Base-by-base conservation (phyloP, 1,139 yeast genomes). In the Yamadazyma atmosphaerica region DNA sequence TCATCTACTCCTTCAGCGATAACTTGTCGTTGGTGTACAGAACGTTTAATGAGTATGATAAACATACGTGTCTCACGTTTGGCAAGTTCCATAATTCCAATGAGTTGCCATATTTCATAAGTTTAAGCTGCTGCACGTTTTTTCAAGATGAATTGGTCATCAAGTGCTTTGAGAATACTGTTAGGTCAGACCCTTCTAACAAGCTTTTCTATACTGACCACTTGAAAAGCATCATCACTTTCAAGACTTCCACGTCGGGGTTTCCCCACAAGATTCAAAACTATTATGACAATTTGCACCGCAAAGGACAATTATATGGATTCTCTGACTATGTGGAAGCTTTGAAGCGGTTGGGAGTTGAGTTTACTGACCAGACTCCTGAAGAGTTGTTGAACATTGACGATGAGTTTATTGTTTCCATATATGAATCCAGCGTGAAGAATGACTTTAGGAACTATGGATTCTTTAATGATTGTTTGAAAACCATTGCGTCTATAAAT, bases 121-220 rank as follows among this genome's bases (percentile, higher is more conserved):
- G 72, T 32, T 65, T 90, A 16, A 87, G 92, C 25, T 70, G 77
- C 1, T 71, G 76, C 26, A 72, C 63, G 0, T 80, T 44, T 66
- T 86, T 83, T 56, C 67, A 72, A 33, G 94, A 86, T 49, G 79
- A 78, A 36, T 61, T 77, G 32, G 69, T 89, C 10, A 73, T 79
- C 24, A 70, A 71, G 33, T 77, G 88, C 40, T 90, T 81, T 58
- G 82, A 81, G 34, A 61, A 64, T 6, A 77, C 83, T 21, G 59
- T 69, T 1, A 51, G 55, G 1, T 61, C 78, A 7, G 96, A 89
- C 55, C 73, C 77, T 0, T 49, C 41, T 0, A 75, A 81, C 46
- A 58, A 64, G 4, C 77, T 88, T 5, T 63, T 71, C 34, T 89
- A 88, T 50, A 81, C 84, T 41, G 97, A 90, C 56, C 80, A 88